phyloP scores from a whole-genome alignment of 2,329 filamentous ascomycete species.

The Fusarium sp. region DNA sequence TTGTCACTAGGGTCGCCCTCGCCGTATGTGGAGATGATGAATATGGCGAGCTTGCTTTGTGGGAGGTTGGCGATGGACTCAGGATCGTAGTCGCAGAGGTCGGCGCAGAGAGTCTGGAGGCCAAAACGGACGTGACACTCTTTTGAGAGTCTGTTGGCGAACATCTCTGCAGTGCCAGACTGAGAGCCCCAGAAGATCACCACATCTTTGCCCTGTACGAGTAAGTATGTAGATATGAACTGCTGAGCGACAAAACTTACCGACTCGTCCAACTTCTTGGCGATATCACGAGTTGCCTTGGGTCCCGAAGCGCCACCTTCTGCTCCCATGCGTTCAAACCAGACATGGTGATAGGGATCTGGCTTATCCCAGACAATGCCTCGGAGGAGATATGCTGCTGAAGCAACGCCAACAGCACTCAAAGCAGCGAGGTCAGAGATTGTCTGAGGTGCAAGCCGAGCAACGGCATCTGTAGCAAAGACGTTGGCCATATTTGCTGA shows the following conservation, averaged over 20 bases:
- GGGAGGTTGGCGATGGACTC: conserved; percentile 51
- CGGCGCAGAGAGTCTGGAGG: conserved; percentile 85
- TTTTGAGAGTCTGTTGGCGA: conserved; percentile 87
- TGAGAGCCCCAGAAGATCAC: conserved; percentile 96
- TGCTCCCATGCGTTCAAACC: conserved; percentile 62
- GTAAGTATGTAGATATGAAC: background rate
- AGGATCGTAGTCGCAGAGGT: conserved; percentile 62
- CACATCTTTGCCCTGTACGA: conserved; percentile 75
- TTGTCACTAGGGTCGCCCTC: conserved; percentile 59
- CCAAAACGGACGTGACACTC: conserved; percentile 90
- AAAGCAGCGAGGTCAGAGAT: conserved; percentile 45
- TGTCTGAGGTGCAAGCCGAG: conserved; percentile 37
- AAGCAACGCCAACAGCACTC: conserved; percentile 41
- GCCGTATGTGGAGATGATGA: conserved; percentile 56
- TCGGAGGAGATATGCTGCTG: conserved; percentile 55
- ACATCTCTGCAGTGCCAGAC: conserved; percentile 95
- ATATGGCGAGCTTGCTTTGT: conserved; percentile 50
- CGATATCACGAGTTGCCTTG: conserved; percentile 60
- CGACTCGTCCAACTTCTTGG: conserved; percentile 50
- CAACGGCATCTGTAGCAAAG: conserved; percentile 38
- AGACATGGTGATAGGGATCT: conserved; percentile 62
- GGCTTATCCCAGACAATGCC: conserved; percentile 62
- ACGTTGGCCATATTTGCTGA: conserved; percentile 33
- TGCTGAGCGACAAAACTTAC: conserved; percentile 29
- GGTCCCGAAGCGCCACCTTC: conserved; percentile 40